Conservation (phyloP, 805 yeast species). For the Starmerella geochares region DNA sequence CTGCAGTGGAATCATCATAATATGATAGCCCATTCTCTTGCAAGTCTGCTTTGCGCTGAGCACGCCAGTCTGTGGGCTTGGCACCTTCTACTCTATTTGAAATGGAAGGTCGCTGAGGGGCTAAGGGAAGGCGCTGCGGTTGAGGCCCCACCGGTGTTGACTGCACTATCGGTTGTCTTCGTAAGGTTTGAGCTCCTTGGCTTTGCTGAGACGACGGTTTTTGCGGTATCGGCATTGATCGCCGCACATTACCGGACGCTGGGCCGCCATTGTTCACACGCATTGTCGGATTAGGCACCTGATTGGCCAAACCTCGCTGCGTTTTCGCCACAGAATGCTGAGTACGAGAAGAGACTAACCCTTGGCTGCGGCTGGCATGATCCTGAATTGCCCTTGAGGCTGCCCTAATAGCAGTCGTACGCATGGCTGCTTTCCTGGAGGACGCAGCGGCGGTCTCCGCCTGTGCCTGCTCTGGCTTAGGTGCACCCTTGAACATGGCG, state of each 20-base stretch:
- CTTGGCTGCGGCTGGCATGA: neutral
- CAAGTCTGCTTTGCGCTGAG: constrained; percentile 1
- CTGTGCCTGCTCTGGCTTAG: neutral
- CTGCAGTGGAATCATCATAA: constrained; percentile 4
- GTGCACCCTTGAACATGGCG: neutral
- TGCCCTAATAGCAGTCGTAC: neutral
- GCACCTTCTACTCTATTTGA: neutral
- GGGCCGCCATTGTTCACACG: no score
- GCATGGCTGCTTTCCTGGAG: neutral
- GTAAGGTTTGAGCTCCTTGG: neutral
- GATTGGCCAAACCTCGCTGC: neutral
- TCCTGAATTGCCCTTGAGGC: neutral
- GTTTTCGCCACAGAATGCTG: no score
- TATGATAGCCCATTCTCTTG: constrained; percentile 5
- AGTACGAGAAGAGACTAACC: neutral
- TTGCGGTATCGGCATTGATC: no score
- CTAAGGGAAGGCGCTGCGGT: neutral
- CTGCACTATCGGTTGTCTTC: neutral
- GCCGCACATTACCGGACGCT: no score
- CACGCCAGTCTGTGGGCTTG: neutral
- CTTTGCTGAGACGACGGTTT: neutral
- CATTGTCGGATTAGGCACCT: no score
- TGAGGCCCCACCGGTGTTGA: neutral
- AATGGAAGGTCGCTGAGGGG: neutral
- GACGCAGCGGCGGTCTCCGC: neutral